Base-by-base conservation (phyloP, 2,329 filamentous ascomycete genomes). In the Purpureocillium lavendulum region DNA sequence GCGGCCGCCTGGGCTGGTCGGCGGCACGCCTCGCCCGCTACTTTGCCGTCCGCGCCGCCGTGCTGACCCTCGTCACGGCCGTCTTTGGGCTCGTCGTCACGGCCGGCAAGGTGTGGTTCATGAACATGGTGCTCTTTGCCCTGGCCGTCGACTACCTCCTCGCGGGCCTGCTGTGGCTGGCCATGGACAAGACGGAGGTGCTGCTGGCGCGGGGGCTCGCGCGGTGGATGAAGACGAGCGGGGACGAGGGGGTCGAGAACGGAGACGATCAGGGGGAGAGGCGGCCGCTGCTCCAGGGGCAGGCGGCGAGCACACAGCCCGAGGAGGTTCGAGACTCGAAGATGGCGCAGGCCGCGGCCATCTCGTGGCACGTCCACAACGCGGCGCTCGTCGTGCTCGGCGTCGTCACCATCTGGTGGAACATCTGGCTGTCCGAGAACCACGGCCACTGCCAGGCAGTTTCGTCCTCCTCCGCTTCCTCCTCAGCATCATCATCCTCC, bases 141-240 rank as follows among this genome's bases (percentile, higher is more conserved):
- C 49, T 70, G 34, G 67, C 61, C 0, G 56, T 69, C 2, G 62
- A 70, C 43, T 70, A 70, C 33, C 46, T 70, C n/a, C 40, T 70
- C 4, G 62, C 58, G 0, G 67, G 67, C 0, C 24, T 65, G 31
- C 38, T 69, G 15, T 70, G 65, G 63, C 46, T 70, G 4, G 49
- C 40, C 5, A 42, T 69, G 4, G 42, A 53, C 14, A 47, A 44
- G 17, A 60, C 60, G 0, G 67, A 70, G 47, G 50, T 47, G 2
- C 37, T 47, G 11, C 45, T 68, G 0, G 52, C 62, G 0, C 37
- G 40, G 1, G 16, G 40, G 2, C 17, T 68, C 5, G 40, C 52
- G 21, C 6, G 21, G 21, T 26, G 21, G 11, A 40, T 35, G 2
- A 15, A 36, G 7, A 39, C 54, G 3, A 35, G 45, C 33, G 7